A percentile compares a stretch with the other conserved stretches of the same genome.
Conservation (phyloP, 257 asterid species). For the Agastache rugosa region DNA sequence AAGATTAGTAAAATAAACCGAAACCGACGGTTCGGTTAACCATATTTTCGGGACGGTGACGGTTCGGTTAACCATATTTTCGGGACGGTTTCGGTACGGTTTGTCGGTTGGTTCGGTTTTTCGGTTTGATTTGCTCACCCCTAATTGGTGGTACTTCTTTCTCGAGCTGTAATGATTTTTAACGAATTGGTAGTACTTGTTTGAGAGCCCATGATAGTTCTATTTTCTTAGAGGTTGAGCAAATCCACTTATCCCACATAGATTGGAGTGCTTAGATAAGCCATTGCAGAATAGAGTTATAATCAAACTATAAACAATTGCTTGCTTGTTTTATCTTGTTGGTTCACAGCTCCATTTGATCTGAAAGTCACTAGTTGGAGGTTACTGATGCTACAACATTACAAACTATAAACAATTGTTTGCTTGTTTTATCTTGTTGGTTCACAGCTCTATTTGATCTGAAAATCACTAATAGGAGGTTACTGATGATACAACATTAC, state of each 20-base stretch:
- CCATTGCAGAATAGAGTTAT: neutral
- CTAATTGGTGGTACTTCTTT: too few relatives aligned
- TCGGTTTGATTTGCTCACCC: too few relatives aligned
- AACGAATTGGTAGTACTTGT: neutral
- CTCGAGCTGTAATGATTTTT: neutral
- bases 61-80: too few relatives aligned
- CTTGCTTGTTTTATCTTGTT: neutral
- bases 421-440: neutral
- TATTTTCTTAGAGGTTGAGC: neutral
- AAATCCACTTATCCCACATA: constrained; percentile 1
- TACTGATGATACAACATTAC: neutral
- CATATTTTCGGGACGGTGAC: too few relatives aligned
- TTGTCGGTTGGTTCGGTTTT: too few relatives aligned
- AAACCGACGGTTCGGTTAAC: too few relatives aligned
- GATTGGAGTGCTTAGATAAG: neutral
- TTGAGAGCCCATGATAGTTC: neutral
- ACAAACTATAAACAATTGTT: neutral
- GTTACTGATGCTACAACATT: neutral
- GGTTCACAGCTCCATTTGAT: constrained; percentile 16
- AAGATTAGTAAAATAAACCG: too few relatives aligned
- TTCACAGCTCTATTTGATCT: constrained; percentile 19
- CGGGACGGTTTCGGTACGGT: too few relatives aligned
- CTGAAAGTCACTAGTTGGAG: constrained; percentile 12
- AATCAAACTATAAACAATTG: neutral
- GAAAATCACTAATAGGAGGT: constrained; percentile 2